Evolutionary conservation across 169 alveolate species (phyloP).

Genomic region (Eimeria acervulina): DNA sequence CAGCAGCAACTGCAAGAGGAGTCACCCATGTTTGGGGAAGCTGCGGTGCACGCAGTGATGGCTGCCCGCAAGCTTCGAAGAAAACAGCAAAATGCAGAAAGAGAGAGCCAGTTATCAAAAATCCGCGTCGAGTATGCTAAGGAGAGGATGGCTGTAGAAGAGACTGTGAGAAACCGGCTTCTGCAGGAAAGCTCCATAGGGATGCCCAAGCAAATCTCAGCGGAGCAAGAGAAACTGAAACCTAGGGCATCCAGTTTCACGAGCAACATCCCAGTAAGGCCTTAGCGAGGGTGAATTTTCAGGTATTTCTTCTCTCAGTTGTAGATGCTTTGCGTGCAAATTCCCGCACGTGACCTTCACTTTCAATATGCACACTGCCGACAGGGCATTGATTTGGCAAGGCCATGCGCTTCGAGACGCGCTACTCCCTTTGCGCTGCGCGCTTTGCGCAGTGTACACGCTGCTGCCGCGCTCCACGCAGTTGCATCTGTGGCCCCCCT

Average conservation of each 20-base stretch:
- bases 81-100: slow-evolving; percentile 1
- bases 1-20: not conserved
- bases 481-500: slow-evolving; percentile 52
- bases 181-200: not conserved
- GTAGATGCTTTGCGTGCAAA: not conserved
- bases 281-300: not conserved
- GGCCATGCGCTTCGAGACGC: not conserved
- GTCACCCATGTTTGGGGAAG: not conserved
- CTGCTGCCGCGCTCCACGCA: slow-evolving; percentile 50
- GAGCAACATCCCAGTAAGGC: not conserved
- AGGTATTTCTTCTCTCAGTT: not conserved
- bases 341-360: not conserved
- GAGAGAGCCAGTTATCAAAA: not conserved
- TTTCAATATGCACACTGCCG: not conserved
- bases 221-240: not conserved
- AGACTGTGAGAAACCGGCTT: slow-evolving; percentile 1
- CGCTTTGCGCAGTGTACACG: slow-evolving; percentile 28
- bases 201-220: slow-evolving; percentile 1
- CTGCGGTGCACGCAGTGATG: slow-evolving; percentile 30
- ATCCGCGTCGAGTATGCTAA: slow-evolving; percentile 37
- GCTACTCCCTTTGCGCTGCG: slow-evolving; percentile 3
- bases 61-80: slow-evolving; percentile 12
- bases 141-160: slow-evolving; percentile 15
- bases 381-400: not conserved
- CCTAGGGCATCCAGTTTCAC: not conserved